Conservation (phyloP, 2,329 filamentous ascomycete species). For the Zymoseptoria ardabiliae region DNA sequence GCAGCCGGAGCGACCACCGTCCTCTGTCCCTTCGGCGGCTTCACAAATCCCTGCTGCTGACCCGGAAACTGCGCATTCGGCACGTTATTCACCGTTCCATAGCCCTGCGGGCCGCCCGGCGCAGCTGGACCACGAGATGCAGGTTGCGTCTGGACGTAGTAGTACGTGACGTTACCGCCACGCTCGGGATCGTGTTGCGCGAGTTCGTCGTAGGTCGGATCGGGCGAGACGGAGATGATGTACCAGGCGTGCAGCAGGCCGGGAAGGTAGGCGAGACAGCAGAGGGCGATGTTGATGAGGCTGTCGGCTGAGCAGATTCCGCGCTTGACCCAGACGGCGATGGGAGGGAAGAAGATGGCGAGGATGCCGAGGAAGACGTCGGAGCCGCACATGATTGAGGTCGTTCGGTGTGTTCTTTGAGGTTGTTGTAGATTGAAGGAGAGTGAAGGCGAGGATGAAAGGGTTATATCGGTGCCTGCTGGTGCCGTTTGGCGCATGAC, state of each 20-base stretch:
- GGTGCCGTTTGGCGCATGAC: neutral
- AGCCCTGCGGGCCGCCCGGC: slow-evolving; percentile 25
- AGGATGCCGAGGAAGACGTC: slow-evolving; percentile 55
- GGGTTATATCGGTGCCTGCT: slow-evolving; percentile 3
- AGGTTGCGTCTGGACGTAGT: slow-evolving; percentile 49
- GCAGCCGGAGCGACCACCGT: slow-evolving; percentile 25
- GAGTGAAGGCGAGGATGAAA: neutral
- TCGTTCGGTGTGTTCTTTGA: neutral
- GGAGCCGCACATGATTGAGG: slow-evolving; percentile 48
- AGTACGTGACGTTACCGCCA: slow-evolving; percentile 59
- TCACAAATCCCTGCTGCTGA: slow-evolving; percentile 31
- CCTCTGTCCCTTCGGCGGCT: slow-evolving; percentile 27
- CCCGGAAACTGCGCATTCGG: slow-evolving; percentile 37
- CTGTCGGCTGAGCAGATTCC: slow-evolving; percentile 90
- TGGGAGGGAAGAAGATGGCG: slow-evolving; percentile 51
- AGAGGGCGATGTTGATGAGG: slow-evolving; percentile 90
- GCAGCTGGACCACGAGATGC: slow-evolving; percentile 21
- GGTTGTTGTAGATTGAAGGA: neutral
- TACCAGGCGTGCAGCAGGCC: slow-evolving; percentile 96
- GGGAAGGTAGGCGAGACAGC: slow-evolving; percentile 54
- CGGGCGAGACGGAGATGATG: slow-evolving; percentile 87
- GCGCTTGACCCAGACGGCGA: slow-evolving; percentile 86
- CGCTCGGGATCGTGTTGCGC: slow-evolving; percentile 58
- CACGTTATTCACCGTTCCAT: slow-evolving; percentile 37
- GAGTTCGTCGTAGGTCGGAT: slow-evolving; percentile 54